Evolutionary conservation across 805 yeast genomes (phyloP).

Genomic region (Candida boidinii): DNA sequence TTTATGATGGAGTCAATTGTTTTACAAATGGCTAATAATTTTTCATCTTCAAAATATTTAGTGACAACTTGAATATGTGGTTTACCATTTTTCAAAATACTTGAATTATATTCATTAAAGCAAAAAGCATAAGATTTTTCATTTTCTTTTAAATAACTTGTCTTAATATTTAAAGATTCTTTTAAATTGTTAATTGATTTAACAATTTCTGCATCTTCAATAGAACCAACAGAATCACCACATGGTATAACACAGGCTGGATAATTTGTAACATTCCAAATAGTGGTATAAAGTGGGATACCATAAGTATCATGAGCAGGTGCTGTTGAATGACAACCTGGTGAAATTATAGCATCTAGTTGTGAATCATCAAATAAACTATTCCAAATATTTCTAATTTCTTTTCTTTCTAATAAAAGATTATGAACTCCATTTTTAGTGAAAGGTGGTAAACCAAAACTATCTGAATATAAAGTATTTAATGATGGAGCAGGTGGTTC

Average conservation of each 20-base stretch:
- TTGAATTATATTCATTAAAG: slow-evolving; percentile 37
- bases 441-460: slow-evolving; percentile 5
- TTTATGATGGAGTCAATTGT: not conserved
- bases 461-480: slow-evolving; percentile 1
- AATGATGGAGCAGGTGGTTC: slow-evolving; percentile 6
- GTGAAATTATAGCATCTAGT: slow-evolving; percentile 9
- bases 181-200: not conserved
- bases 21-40: slow-evolving; percentile 12
- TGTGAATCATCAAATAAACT: slow-evolving; percentile 3
- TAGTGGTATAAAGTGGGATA: slow-evolving; percentile 8
- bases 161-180: not conserved
- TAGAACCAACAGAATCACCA: slow-evolving; percentile 12
- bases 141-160: slow-evolving; percentile 19
- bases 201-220: slow-evolving; percentile 8
- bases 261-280: slow-evolving; percentile 12
- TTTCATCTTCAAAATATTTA: slow-evolving; percentile 49
- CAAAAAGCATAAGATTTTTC: slow-evolving; percentile 29
- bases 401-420: slow-evolving; percentile 1
- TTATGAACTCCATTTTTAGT: not conserved
- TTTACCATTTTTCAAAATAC: slow-evolving; percentile 46
- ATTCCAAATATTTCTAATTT: slow-evolving; percentile 4
- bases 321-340: slow-evolving; percentile 11
- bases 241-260: slow-evolving; percentile 43
- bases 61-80: slow-evolving; percentile 59
- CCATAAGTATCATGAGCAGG: slow-evolving; percentile 13